Conservation (phyloP, 176 grass and related monocot species). For the Chrysopogon serrulatus region DNA sequence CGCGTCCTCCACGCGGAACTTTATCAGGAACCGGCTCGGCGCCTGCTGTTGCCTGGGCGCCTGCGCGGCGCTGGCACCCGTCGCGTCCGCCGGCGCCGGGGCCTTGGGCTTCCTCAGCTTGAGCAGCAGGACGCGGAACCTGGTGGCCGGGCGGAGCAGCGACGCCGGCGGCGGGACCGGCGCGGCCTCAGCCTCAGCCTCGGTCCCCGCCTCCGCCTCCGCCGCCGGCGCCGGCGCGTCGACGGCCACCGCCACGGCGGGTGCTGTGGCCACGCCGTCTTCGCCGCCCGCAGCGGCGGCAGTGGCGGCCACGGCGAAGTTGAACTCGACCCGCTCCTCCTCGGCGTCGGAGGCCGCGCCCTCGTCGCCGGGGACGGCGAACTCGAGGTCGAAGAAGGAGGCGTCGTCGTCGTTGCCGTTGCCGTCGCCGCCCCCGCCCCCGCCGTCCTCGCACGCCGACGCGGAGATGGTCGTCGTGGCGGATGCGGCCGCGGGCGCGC, state of each 20-base stretch:
- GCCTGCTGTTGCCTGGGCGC: slow-evolving; percentile 20
- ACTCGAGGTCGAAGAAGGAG: slow-evolving; percentile 98
- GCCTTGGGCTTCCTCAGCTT: slow-evolving; percentile 54
- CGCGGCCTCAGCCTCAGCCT: background rate
- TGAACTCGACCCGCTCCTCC: slow-evolving; percentile 44
- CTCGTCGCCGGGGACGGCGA: slow-evolving; percentile 65
- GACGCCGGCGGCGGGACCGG: background rate
- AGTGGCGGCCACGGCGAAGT: slow-evolving; percentile 31
- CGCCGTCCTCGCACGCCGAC: slow-evolving; percentile 31
- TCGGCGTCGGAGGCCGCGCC: slow-evolving; percentile 32
- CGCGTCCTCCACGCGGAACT: slow-evolving; percentile 65
- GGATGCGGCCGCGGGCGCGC: background rate
- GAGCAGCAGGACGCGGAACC: slow-evolving; percentile 77
- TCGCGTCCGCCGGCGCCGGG: background rate
- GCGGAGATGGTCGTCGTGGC: slow-evolving; percentile 29
- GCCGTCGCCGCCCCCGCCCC: slow-evolving; percentile 18
- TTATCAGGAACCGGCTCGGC: slow-evolving; percentile 59
- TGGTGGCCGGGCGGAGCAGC: slow-evolving; percentile 62
- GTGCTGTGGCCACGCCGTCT: slow-evolving; percentile 6
- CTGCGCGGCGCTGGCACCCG: background rate
- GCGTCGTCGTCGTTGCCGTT: slow-evolving; percentile 63
- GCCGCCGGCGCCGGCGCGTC: background rate
- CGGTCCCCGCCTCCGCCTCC: slow-evolving; percentile 4
- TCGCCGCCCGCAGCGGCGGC: too few relatives aligned
- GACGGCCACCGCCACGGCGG: slow-evolving; percentile 11